A percentile compares a stretch with the other conserved stretches of the same genome.
Conservation (phyloP, 139 green algal genomes). For the Asterochloris sp. region DNA sequence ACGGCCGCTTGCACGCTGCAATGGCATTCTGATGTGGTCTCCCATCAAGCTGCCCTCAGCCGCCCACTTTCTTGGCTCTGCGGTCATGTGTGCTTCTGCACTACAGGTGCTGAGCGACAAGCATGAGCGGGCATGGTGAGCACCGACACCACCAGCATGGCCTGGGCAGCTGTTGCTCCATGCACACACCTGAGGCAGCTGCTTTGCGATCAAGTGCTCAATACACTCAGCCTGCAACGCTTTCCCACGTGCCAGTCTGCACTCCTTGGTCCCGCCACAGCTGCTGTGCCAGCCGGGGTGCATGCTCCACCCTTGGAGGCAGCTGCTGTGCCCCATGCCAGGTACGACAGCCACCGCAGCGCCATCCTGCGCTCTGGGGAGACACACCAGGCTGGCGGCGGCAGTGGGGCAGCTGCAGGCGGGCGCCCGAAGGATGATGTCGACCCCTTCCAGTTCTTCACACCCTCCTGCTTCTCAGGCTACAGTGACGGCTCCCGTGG, state of each 20-base stretch:
- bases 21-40: too few relatives aligned
- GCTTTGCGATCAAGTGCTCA: neutral
- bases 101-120: conserved; percentile 78
- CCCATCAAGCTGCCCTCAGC: too few relatives aligned
- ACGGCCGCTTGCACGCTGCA: too few relatives aligned
- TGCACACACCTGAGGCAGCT: too few relatives aligned
- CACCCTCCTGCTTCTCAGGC: conserved; percentile 64
- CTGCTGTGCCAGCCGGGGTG: too few relatives aligned
- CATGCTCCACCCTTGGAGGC: too few relatives aligned
- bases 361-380: conserved; percentile 75
- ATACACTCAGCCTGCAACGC: neutral
- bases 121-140: conserved; percentile 85
- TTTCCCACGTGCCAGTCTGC: too few relatives aligned
- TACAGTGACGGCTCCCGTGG: conserved; percentile 77
- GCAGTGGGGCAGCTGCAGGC: conserved; percentile 19
- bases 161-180: too few relatives aligned
- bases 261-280: too few relatives aligned
- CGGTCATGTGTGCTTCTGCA: too few relatives aligned
- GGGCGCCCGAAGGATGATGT: conserved; percentile 61
- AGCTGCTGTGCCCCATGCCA: conserved; percentile 21
- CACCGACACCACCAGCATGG: neutral
- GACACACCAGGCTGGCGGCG: conserved; percentile 70
- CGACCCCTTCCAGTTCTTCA: conserved; percentile 88
- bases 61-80: too few relatives aligned
- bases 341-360: conserved; percentile 91